Evolutionary conservation across 805 yeast genomes (phyloP), one percentile per base, ranked within the genome.

Genomic region (Kuraishia molischiana): DNA sequence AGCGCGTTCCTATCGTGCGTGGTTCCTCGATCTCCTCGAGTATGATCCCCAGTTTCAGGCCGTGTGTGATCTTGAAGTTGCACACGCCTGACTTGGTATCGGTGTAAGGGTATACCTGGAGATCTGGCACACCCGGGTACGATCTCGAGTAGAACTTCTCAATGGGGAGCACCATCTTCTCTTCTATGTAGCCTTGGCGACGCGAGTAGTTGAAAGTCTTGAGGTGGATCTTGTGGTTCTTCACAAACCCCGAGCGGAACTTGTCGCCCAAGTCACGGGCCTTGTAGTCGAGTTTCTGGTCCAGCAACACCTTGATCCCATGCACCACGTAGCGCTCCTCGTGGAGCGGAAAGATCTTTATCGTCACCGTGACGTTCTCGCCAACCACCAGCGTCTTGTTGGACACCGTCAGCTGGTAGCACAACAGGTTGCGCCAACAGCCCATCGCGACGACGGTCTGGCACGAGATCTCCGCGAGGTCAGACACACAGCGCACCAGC

Each of bases 391-490:
- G 15, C 4, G 38, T 30, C 36, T 47, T 49, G 35, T 41, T 43
- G 13, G 44, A 38, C 8, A 55, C 32, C 1, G 41, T 13, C 21
- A 56, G 33, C 36, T 50, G 44, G 41, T 57, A 58, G 15, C 40
- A 43, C 10, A 51, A 37, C 30, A 56, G 36, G 24, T 55, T 41
- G 46, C 62, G 49, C 63, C 63, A 58, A 31, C 44, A 52, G 5
- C 62, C 63, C 15, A 50, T 19, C 1, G 56, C 49, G 3, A 49
- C n/a, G 4, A 49, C 44, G 29, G 47, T 47, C 18, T 42, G 45
- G 3, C 26, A 15, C 10, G 41, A 35, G 8, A 43, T 10, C 13
- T 31, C 19, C 14, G 13, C 19, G 19, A 33, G 6, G 28, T 20
- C 19, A n/a, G 19, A 33, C 14, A 20, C 24, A 4, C 24, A 20